phyloP scores from a whole-genome alignment of 306 rosid genomes.

The Cotoneaster glaucophyllus region DNA sequence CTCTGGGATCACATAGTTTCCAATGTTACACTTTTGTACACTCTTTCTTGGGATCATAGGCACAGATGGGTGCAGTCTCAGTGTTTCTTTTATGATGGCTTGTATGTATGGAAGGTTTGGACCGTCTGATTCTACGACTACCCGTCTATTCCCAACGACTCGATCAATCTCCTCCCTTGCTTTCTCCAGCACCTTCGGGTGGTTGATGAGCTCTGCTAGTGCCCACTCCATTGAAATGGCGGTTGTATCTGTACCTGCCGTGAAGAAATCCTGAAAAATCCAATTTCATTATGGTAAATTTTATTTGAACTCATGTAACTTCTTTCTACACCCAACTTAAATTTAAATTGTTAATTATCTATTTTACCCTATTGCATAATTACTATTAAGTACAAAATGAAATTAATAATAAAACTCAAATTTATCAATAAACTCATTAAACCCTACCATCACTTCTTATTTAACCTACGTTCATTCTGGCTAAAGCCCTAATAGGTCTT shows the following conservation, averaged over 20 bases:
- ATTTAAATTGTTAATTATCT: too few relatives aligned
- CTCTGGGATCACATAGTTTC: slow-evolving; percentile 27
- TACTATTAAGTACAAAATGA: too few relatives aligned
- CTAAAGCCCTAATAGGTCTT: too few relatives aligned
- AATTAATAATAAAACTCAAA: too few relatives aligned
- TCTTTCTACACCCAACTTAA: too few relatives aligned
- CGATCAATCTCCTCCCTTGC: slow-evolving; percentile 34
- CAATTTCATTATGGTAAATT: too few relatives aligned
- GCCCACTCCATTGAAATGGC: slow-evolving; percentile 35
- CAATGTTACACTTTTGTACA: slow-evolving; percentile 22
- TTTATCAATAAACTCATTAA: too few relatives aligned
- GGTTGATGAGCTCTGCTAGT: slow-evolving; percentile 42
- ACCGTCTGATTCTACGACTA: slow-evolving; percentile 34
- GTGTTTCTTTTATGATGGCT: slow-evolving; percentile 43
- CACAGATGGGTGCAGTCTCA: slow-evolving; percentile 50
- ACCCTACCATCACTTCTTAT: too few relatives aligned
- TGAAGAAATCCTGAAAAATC: slow-evolving; percentile 33
- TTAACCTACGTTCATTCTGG: too few relatives aligned
- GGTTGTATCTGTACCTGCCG: slow-evolving; percentile 34
- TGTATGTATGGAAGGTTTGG: slow-evolving; percentile 46
- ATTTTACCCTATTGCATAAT: too few relatives aligned
- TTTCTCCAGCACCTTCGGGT: slow-evolving; percentile 30
- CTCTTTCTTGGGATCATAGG: slow-evolving; percentile 34
- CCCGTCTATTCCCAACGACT: slow-evolving; percentile 22
- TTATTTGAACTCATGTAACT: too few relatives aligned